Conservation (phyloP, 495 filamentous ascomycete species). For the Cercophora sp. region DNA sequence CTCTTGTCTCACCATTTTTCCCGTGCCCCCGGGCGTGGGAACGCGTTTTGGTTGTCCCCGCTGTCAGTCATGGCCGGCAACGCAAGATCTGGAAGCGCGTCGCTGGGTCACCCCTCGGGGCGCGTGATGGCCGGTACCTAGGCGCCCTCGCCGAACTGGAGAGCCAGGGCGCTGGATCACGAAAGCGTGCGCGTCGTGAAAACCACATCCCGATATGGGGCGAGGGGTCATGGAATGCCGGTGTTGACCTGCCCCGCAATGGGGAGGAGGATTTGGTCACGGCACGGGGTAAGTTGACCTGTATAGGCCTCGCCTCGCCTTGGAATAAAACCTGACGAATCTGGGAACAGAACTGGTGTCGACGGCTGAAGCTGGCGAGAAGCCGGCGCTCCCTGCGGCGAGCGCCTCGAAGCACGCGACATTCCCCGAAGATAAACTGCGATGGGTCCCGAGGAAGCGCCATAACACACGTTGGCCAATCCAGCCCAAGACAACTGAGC, state of each 20-base stretch:
- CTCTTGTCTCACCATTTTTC: conserved; percentile 20
- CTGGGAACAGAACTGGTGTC: conserved; percentile 8
- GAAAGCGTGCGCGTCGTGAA: conserved; percentile 24
- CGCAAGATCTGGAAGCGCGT: conserved; percentile 34
- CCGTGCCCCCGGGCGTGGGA: conserved; percentile 26
- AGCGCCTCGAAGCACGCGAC: conserved; percentile 12
- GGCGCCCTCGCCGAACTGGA: conserved; percentile 24
- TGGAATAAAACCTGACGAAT: conserved; percentile 1
- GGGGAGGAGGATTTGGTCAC: conserved; percentile 23
- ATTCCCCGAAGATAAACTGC: conserved; percentile 19
- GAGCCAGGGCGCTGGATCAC: conserved; percentile 13
- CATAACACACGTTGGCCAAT: conserved; percentile 33
- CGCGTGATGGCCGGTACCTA: too few relatives aligned
- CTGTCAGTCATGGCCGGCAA: conserved; percentile 9
- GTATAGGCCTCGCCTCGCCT: not conserved
- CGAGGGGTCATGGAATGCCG: conserved; percentile 19
- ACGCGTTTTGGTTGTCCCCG: conserved; percentile 26
- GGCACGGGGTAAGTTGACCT: conserved; percentile 22
- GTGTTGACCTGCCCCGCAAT: conserved; percentile 7
- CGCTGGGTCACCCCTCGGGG: too few relatives aligned
- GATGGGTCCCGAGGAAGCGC: conserved; percentile 30
- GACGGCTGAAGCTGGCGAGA: not conserved
- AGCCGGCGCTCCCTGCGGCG: not conserved
- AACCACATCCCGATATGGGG: conserved; percentile 19
- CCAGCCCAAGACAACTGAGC: conserved; percentile 13